Evolutionary conservation across 169 alveolate species (phyloP), one percentile per base, ranked within the genome.

Genomic region (Cryptosporidium meleagridis): DNA sequence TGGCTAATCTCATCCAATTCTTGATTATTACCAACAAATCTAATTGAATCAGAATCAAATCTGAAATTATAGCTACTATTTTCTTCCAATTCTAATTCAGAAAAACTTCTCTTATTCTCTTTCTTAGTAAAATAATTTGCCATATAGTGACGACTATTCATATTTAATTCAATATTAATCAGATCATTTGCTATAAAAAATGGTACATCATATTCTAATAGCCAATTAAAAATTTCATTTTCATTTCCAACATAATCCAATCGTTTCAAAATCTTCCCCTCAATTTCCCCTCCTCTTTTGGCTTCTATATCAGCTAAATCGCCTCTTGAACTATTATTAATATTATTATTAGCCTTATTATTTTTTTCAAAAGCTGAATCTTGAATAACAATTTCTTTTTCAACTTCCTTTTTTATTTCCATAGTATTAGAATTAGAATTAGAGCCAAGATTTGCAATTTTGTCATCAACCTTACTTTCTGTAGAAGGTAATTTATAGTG

Each of bases 201-300:
- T 55, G 86, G 86, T 1, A 75, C 35, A 29, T 75, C 86, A 58
- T 58, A 75, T 33, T 75, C 86, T 37, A 75, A 44, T 6, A 33
- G 44, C 86, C 86, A 75, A n/a, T 23, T 3, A 18, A 44, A 45
- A 29, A 51, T 51, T 37, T 37, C 62, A 48, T 23, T 44, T 6
- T 9, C 26, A 9, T 70, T 39, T 14, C 8, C 67, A 70, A 51
- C 58, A 1, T 31, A 23, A 29, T 70, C 41, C 21, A 70, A 51
- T 37, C 51, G 67, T 14, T 48, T 48, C 0, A 14, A 48, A 55
- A 55, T 26, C 10, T 55, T 55, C 6, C 67, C 35, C 23, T 37
- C 35, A 3, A 55, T 55, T 0, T 55, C 67, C 10, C 14, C 67
- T 26, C 14, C 67, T 55, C 33, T n/a, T 18, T 26, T 23, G 23